These are phyloP conservation scores for Geotrichum bryndzae DNA, from an alignment of 1,139 yeast genomes.

Conservation along the genomic window DNA sequence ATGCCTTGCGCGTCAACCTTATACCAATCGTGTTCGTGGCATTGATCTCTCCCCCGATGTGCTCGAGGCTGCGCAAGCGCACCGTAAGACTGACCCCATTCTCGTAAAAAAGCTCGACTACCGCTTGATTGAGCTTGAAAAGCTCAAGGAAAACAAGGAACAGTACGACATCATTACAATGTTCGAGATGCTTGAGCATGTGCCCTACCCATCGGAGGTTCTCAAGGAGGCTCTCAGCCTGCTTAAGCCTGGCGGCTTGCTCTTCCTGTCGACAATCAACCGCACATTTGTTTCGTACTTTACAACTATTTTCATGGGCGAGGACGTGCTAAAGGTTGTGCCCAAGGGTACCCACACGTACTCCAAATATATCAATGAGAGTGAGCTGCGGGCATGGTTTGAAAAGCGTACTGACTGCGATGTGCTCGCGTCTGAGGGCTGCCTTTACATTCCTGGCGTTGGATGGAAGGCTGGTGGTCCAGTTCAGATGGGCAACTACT, in stretches of 20 bases:
- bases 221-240: constrained; percentile 59
- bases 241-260: constrained; percentile 75
- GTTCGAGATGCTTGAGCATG: constrained; percentile 95
- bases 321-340: constrained; percentile 68
- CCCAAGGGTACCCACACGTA: constrained; percentile 90
- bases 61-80: constrained; percentile 69
- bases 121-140: constrained; percentile 47
- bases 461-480: constrained; percentile 76
- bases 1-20: constrained; percentile 71
- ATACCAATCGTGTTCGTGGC: constrained; percentile 53
- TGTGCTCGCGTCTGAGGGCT: constrained; percentile 66
- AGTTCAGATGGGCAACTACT: constrained; percentile 70
- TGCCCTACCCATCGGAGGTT: constrained; percentile 72
- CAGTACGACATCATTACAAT: constrained; percentile 74
- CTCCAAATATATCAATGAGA: constrained; percentile 74
- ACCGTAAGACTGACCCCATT: constrained; percentile 59
- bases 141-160: constrained; percentile 38
- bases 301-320: constrained; percentile 90
- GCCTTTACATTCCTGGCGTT: constrained; percentile 70
- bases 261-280: constrained; percentile 86
- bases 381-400: constrained; percentile 68
- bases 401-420: constrained; percentile 43
- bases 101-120: constrained; percentile 51
- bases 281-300: constrained; percentile 86
- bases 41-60: constrained; percentile 84